phyloP scores from a whole-genome alignment of 805 yeast species.

The Limtongia smithiae region DNA sequence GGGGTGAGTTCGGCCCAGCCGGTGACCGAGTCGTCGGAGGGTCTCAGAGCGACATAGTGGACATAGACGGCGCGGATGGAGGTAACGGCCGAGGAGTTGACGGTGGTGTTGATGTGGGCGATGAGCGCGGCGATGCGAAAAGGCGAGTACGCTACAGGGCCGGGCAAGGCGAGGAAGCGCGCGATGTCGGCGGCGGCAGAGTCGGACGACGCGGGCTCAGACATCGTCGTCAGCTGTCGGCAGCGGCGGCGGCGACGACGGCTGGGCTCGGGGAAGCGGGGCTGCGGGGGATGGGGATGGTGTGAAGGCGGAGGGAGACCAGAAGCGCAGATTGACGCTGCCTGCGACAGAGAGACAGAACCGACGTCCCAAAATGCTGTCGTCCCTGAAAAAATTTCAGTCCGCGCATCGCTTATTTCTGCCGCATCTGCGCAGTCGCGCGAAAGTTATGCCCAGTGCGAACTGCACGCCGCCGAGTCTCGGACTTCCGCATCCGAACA shows the following conservation, averaged over 20 bases:
- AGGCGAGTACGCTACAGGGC: slow-evolving; percentile 84
- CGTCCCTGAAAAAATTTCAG: slow-evolving; percentile 2
- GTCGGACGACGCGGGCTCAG: neutral
- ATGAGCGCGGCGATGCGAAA: slow-evolving; percentile 76
- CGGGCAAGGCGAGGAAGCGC: slow-evolving; percentile 55
- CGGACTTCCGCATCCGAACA: too few relatives aligned
- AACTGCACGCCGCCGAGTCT: too few relatives aligned
- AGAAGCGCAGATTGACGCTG: too few relatives aligned
- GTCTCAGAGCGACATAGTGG: slow-evolving; percentile 69
- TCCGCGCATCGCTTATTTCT: neutral
- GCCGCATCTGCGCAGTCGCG: slow-evolving; percentile 1
- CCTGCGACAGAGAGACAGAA: neutral
- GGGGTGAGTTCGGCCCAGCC: too few relatives aligned
- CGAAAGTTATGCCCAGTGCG: neutral
- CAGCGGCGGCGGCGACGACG: too few relatives aligned
- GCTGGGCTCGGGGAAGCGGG: neutral
- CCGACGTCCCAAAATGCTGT: slow-evolving; percentile 3
- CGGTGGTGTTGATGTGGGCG: slow-evolving; percentile 67
- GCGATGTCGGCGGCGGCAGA: slow-evolving; percentile 3
- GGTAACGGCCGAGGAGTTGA: slow-evolving; percentile 62
- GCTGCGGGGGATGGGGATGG: neutral
- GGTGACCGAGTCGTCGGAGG: slow-evolving; percentile 8
- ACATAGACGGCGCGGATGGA: slow-evolving; percentile 70
- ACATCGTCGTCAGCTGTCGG: neutral
- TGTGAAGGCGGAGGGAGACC: neutral